Evolutionary conservation across 805 yeast genomes (phyloP), one percentile per base, ranked within the genome.

Genomic region (Metschnikowia cerradonensis): DNA sequence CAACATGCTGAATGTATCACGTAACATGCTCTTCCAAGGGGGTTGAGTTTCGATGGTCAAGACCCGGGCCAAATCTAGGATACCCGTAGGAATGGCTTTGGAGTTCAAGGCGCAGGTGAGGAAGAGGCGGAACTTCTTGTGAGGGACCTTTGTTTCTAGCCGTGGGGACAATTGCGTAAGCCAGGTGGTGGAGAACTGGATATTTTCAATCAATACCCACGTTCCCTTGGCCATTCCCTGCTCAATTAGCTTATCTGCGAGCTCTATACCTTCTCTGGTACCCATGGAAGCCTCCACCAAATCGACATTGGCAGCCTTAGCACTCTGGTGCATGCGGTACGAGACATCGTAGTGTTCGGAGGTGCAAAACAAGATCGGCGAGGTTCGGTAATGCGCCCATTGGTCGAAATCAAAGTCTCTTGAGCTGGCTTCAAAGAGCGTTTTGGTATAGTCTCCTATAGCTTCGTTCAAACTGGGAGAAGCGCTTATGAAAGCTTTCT

Each of bases 181-280:
- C 90, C 96, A 86, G 3, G 62, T 64, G 1, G 78, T 69, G 0
- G 94, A 81, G 75, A 86, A 77, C 52, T 92, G 96, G 11, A 88
- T 71, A 60, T 91, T 91, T 62, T 92, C 96, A 31, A 92, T 65
- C 30, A 91, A 59, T 0, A 92, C 65, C 96, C 96, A 90, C 1
- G 64, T 59, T 0, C 88, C 90, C 1, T 61, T 61, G n/a, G 62
- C 67, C 1, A 75, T 61, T 0, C 82, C 80, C 8, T 63, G 65
- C 1, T 63, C 60, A 7, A 89, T 67, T n/a, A 81, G 80, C 45
- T 71, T 67, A 20, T 78, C 79, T 0, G 92, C 91, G 38, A 73
- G 67, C 2, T 71, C 77, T 1, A 73, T 64, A 8, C 88, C 84
- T 64, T 89, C 96, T 22, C 65, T 62, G 0, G 95, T 81, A 0